A percentile compares a stretch with the other conserved stretches of the same genome.
Evolutionary conservation across 352 stramenopile genomes (phyloP).

Genomic region (Halophytophthora polymorphica): DNA sequence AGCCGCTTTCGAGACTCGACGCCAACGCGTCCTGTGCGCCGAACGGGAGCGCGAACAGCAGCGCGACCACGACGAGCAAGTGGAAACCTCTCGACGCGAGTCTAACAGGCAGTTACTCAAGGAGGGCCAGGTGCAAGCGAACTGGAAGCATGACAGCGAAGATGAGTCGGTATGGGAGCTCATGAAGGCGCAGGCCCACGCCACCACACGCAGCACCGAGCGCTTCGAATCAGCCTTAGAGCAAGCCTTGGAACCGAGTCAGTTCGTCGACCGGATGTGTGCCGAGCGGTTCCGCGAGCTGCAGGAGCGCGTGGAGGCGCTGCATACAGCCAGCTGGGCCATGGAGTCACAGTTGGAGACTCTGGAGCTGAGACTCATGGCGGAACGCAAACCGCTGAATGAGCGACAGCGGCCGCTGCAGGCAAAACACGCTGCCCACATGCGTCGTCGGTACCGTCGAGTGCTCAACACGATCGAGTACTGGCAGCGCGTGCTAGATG

Average conservation of each 20-base stretch:
- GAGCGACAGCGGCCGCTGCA: conserved; percentile 22
- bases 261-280: conserved; percentile 20
- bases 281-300: conserved; percentile 22
- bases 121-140: conserved; percentile 4
- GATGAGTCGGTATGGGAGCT: conserved; percentile 20
- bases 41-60: conserved; percentile 17
- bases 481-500: conserved; percentile 31
- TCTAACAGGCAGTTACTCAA: conserved; percentile 8
- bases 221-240: conserved; percentile 11
- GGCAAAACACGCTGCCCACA: conserved; percentile 33
- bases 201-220: conserved; percentile 11
- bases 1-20: conserved; percentile 10
- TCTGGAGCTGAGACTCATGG: conserved; percentile 32
- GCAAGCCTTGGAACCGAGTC: conserved; percentile 7
- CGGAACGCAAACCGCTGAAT: conserved; percentile 18
- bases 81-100: conserved; percentile 8
- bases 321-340: conserved; percentile 12
- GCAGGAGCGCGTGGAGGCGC: conserved; percentile 19
- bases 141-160: neutral
- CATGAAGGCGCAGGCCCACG: conserved; percentile 11
- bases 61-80: conserved; percentile 6
- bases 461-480: conserved; percentile 17
- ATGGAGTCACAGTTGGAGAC: conserved; percentile 31
- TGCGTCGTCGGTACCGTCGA: conserved; percentile 25
- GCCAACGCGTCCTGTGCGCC: conserved; percentile 8